Evolutionary conservation across 176 grass and related monocot genomes (phyloP).

Genomic region (Raddia distichophylla): DNA sequence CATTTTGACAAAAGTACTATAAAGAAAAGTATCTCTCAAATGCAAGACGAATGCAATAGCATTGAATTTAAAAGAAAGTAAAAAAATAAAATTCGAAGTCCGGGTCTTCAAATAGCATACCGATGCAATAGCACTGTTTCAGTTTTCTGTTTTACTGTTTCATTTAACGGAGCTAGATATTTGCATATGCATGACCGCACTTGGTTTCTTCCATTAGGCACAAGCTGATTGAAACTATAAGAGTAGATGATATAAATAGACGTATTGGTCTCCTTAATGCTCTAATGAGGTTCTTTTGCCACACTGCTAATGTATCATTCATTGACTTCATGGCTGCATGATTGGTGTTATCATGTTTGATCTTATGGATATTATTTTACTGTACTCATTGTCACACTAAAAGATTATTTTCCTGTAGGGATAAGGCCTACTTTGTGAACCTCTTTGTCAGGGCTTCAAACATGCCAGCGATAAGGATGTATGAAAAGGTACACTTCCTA

Average conservation of each 20-base stretch:
- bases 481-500: slow-evolving; percentile 74
- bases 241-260: not conserved
- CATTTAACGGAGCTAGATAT: not conserved
- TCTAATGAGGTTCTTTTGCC: not conserved
- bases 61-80: too few species aligned
- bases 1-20: too few species aligned
- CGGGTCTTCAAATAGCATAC: too few species aligned
- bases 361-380: not conserved
- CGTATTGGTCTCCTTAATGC: not conserved
- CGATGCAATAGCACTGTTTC: not conserved
- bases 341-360: not conserved
- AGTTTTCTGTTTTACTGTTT: too few species aligned
- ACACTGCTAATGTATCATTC: not conserved
- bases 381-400: slow-evolving; percentile 12
- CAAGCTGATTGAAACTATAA: not conserved
- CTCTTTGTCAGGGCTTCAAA: slow-evolving; percentile 99
- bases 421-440: slow-evolving; percentile 99
- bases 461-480: slow-evolving; percentile 94
- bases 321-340: not conserved
- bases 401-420: slow-evolving; percentile 53
- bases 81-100: too few species aligned
- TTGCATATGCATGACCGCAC: too few species aligned
- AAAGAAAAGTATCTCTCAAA: too few species aligned
- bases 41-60: too few species aligned
- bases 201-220: not conserved